Percentiles rank a stretch among this genome's conserved stretches.
Conservation (phyloP, 164 flowering plant genomes). For the Chimonanthus praecox region DNA sequence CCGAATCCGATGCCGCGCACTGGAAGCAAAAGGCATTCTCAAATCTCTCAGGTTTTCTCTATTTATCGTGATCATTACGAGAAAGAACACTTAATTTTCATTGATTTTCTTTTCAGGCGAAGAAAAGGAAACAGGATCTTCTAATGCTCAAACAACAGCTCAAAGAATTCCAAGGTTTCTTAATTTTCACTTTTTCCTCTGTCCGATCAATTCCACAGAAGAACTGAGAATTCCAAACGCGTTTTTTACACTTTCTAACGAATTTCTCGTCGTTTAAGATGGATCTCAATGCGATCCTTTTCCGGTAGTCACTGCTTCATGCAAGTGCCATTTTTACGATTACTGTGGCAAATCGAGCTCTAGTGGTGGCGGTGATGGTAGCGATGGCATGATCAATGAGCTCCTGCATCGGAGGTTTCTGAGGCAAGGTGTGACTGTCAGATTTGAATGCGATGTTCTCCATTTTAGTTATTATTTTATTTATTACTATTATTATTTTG, state of each 20-base stretch:
- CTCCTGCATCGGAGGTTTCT: conserved; percentile 82
- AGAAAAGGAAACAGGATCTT: conserved; percentile 71
- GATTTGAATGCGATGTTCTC: not conserved
- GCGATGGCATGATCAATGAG: conserved; percentile 36
- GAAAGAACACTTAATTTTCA: not conserved
- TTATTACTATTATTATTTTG: not conserved
- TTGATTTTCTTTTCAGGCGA: conserved; percentile 46
- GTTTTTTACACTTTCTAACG: not conserved
- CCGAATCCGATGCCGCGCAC: conserved; percentile 47
- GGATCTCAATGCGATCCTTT: conserved; percentile 47
- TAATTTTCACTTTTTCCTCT: not conserved
- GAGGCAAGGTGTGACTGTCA: conserved; percentile 48
- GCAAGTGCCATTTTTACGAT: conserved; percentile 89
- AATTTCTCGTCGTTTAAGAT: conserved; percentile 32
- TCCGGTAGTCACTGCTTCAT: conserved; percentile 47
- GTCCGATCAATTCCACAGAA: not conserved
- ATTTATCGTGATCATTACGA: conserved; percentile 1
- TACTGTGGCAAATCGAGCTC: conserved; percentile 45
- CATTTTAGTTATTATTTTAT: not conserved
- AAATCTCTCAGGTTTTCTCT: conserved; percentile 1
- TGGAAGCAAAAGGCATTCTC: conserved; percentile 76
- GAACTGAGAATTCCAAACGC: not conserved
- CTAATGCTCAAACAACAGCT: conserved; percentile 63
- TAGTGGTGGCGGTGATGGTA: conserved; percentile 21
- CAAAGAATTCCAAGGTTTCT: conserved; percentile 64